Percentiles rank a stretch among this genome's conserved stretches.
Evolutionary conservation across 2,329 filamentous ascomycete species (phyloP).

Genomic region (Colletotrichum navitas): DNA sequence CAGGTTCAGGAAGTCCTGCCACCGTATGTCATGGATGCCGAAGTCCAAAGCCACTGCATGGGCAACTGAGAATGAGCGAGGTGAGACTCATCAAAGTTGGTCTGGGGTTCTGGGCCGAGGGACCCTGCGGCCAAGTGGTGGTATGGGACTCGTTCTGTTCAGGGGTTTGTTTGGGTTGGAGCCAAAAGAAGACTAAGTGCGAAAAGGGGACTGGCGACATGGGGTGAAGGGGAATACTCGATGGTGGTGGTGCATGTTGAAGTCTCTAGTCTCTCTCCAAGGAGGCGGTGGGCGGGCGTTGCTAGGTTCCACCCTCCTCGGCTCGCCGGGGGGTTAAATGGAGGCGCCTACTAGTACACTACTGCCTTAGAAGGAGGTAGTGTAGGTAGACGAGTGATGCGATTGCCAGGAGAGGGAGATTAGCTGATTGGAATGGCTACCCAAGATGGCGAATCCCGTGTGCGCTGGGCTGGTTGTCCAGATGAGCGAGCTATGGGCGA

Average conservation of each 20-base stretch:
- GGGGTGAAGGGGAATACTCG: constrained; percentile 11
- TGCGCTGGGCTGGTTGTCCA: background rate
- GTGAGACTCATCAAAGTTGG: constrained; percentile 4
- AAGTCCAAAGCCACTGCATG: background rate
- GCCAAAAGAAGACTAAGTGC: constrained; percentile 23
- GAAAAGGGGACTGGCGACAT: constrained; percentile 32
- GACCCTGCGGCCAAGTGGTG: constrained; percentile 7
- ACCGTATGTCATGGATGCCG: background rate
- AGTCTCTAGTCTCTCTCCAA: background rate
- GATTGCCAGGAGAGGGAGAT: constrained; percentile 16
- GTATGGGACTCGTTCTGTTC: constrained; percentile 17
- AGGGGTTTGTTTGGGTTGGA: constrained; percentile 30
- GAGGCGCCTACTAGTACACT: background rate
- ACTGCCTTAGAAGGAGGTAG: too few relatives aligned
- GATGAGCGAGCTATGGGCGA: background rate
- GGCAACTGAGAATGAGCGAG: background rate
- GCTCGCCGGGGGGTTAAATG: constrained; percentile 2
- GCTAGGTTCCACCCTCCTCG: constrained; percentile 18
- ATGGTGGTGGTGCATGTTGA: constrained; percentile 1
- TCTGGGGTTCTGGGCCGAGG: background rate
- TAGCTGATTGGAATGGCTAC: constrained; percentile 2
- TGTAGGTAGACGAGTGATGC: background rate
- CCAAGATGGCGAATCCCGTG: background rate
- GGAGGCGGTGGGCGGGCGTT: constrained; percentile 26
- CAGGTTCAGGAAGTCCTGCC: background rate